phyloP scores from a whole-genome alignment of 208 protist species.

The Acanthamoeba lenticulata region DNA sequence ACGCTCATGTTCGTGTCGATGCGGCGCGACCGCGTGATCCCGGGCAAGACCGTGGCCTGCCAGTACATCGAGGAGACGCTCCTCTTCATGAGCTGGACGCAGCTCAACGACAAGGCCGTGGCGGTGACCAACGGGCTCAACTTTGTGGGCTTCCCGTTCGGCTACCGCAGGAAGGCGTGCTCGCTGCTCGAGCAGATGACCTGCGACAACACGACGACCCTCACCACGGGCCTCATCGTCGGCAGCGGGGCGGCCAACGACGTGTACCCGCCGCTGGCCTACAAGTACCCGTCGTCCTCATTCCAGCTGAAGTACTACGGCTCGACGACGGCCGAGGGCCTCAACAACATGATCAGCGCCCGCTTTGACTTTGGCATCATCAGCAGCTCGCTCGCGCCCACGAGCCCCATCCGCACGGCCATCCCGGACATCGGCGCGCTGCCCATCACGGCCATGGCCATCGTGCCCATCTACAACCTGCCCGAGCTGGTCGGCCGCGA shows the following conservation, averaged over 20 bases:
- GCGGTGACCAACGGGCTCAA: neutral
- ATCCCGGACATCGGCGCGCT: slow-evolving; percentile 23
- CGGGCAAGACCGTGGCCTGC: neutral
- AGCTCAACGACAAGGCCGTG: slow-evolving; percentile 58
- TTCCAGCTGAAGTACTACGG: slow-evolving; percentile 55
- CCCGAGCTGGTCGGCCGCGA: neutral
- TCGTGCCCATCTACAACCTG: slow-evolving; percentile 53
- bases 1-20: neutral
- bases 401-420: neutral
- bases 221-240: slow-evolving; percentile 26
- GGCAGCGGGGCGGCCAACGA: slow-evolving; percentile 19
- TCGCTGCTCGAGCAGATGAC: neutral
- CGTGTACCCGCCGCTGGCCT: neutral
- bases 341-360: slow-evolving; percentile 5
- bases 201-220: neutral
- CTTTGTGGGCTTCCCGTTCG: neutral
- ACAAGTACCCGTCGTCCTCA: neutral
- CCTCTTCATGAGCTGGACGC: slow-evolving; percentile 51
- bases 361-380: slow-evolving; percentile 48
- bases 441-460: slow-evolving; percentile 42
- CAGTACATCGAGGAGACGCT: slow-evolving; percentile 54
- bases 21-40: neutral
- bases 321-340: neutral
- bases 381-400: neutral
- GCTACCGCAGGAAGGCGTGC: neutral